Conservation (phyloP, 164 flowering plant genomes). For the Aristolochia contorta region DNA sequence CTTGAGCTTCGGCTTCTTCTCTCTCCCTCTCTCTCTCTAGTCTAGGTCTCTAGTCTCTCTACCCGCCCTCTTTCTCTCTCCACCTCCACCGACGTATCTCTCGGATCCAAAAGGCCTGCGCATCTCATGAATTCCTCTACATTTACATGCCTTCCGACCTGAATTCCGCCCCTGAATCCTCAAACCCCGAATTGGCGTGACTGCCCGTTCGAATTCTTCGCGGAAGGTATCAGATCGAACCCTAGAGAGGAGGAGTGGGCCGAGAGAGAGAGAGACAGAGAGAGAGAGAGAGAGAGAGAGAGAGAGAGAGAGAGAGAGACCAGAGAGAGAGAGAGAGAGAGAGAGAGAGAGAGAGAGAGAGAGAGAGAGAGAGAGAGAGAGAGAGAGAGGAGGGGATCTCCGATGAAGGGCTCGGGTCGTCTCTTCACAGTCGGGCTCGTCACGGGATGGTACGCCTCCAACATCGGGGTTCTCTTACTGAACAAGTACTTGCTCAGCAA, state of each 20-base stretch:
- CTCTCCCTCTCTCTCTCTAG: slow-evolving; percentile 1
- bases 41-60: background rate
- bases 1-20: background rate
- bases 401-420: slow-evolving; percentile 15
- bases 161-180: background rate
- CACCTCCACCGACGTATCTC: background rate
- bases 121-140: background rate
- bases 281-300: background rate
- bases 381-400: background rate
- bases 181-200: background rate
- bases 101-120: background rate
- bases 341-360: background rate
- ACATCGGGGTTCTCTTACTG: slow-evolving; percentile 40
- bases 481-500: slow-evolving; percentile 39
- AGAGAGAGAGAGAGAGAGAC: background rate
- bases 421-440: slow-evolving; percentile 36
- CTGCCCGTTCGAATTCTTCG: background rate
- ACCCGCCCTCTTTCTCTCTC: background rate
- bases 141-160: background rate
- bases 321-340: background rate
- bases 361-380: background rate
- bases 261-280: background rate
- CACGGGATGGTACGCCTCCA: slow-evolving; percentile 38
- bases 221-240: background rate
- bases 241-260: background rate